Evolutionary conservation across 371 early-diverging fungal genomes (phyloP).

Genomic region (Batkoa obscura): DNA sequence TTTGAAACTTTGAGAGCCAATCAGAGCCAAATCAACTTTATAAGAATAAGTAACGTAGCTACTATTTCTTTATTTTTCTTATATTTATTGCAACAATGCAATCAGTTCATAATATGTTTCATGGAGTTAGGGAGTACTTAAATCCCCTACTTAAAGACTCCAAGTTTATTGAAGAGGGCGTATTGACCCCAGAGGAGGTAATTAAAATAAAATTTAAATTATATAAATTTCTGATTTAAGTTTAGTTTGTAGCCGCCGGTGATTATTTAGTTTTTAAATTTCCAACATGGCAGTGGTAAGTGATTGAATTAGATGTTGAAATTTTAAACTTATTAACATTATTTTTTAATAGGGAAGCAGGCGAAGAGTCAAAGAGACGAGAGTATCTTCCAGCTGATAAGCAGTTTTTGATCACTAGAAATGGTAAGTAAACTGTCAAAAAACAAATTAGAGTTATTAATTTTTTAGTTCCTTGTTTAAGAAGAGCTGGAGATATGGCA

Average conservation of each 20-base stretch:
- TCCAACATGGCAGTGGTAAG: conserved; percentile 93
- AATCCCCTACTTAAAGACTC: conserved; percentile 85
- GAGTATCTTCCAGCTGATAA: conserved; percentile 84
- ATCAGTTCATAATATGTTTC: conserved; percentile 42
- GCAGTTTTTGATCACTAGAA: conserved; percentile 87
- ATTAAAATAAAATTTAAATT: conserved; percentile 5
- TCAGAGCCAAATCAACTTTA: too few species aligned
- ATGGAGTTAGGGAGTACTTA: conserved; percentile 69
- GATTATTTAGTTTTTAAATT: conserved; percentile 94
- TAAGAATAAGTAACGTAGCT: too few species aligned
- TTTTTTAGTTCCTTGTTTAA: conserved; percentile 65
- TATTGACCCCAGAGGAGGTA: conserved; percentile 90
- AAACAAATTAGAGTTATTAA: not conserved
- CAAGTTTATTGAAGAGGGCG: conserved; percentile 83
- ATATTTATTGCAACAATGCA: conserved; percentile 9
- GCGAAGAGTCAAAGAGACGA: conserved; percentile 57
- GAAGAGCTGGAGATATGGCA: conserved; percentile 73
- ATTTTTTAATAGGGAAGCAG: conserved; percentile 41
- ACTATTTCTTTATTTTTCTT: too few species aligned
- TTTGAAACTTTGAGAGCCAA: too few species aligned
- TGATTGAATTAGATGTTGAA: not conserved
- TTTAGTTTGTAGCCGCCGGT: conserved; percentile 84
- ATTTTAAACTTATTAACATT: not conserved
- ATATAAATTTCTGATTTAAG: not conserved
- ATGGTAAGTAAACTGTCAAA: conserved; percentile 29